A percentile compares a stretch with the other conserved stretches of the same genome.
Conservation (phyloP, 345 rosid species). For the Brassica napus region Da-Ae NC_063444.1:12721501-12722000, state of each 20-base stretch:
- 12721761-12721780: constrained; percentile 37
- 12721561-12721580: constrained; percentile 44
- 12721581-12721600: constrained; percentile 53
- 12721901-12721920: constrained; percentile 11
- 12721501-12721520: constrained; percentile 43
- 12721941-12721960: constrained; percentile 23
- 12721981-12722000: background rate
- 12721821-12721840: constrained; percentile 44
- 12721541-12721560: constrained; percentile 38
- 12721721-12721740: constrained; percentile 51
- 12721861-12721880: constrained; percentile 57
- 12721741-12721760: constrained; percentile 64
- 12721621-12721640: constrained; percentile 23
- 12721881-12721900: constrained; percentile 27
- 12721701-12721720: constrained; percentile 4
- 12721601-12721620: background rate
- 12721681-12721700: constrained; percentile 31
- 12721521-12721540: constrained; percentile 24
- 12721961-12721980: constrained; percentile 24
- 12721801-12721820: constrained; percentile 12
- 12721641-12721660: constrained; percentile 38
- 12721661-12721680: constrained; percentile 4
- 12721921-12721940: constrained; percentile 14
- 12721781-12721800: constrained; percentile 21
- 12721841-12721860: constrained; percentile 63